Conservation (phyloP, 495 filamentous ascomycete species). For the Aspergillus baeticus region DNA sequence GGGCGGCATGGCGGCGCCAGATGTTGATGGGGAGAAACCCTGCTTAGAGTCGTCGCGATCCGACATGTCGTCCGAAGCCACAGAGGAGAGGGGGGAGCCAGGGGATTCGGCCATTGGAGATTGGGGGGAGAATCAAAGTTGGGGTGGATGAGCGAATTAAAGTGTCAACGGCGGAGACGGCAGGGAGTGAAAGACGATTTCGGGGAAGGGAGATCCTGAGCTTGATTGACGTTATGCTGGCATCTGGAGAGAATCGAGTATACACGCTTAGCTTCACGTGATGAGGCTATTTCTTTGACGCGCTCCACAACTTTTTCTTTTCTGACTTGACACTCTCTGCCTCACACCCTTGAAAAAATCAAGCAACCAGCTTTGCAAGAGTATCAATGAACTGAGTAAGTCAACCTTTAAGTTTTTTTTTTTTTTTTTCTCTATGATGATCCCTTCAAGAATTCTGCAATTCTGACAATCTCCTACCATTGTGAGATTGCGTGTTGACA, state of each 20-base stretch:
- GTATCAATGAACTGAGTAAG: conserved; percentile 1
- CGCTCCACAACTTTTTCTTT: not conserved
- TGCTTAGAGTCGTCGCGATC: conserved; percentile 49
- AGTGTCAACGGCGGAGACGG: conserved; percentile 2
- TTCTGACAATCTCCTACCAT: conserved; percentile 47
- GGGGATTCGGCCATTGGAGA: conserved; percentile 47
- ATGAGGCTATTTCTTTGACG: conserved; percentile 22
- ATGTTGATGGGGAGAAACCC: conserved; percentile 39
- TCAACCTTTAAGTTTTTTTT: not conserved
- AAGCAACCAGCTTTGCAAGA: not conserved
- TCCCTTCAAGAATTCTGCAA: conserved; percentile 56
- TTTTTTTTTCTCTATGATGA: conserved; percentile 38
- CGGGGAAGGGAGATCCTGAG: not conserved
- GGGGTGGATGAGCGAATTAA: conserved; percentile 13
- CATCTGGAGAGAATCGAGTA: conserved; percentile 20
- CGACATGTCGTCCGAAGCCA: conserved; percentile 48
- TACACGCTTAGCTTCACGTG: conserved; percentile 27
- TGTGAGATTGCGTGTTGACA: conserved; percentile 52
- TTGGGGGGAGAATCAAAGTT: not conserved
- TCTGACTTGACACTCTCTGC: conserved; percentile 2
- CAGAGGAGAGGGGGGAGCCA: conserved; percentile 51
- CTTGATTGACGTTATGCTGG: conserved; percentile 10
- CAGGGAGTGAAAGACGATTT: not conserved
- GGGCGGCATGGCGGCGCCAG: conserved; percentile 42
- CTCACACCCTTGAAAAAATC: not conserved